Base-by-base conservation (phyloP, 768 basidiomycete genomes). In the Rossbeevera mucosa region DNA sequence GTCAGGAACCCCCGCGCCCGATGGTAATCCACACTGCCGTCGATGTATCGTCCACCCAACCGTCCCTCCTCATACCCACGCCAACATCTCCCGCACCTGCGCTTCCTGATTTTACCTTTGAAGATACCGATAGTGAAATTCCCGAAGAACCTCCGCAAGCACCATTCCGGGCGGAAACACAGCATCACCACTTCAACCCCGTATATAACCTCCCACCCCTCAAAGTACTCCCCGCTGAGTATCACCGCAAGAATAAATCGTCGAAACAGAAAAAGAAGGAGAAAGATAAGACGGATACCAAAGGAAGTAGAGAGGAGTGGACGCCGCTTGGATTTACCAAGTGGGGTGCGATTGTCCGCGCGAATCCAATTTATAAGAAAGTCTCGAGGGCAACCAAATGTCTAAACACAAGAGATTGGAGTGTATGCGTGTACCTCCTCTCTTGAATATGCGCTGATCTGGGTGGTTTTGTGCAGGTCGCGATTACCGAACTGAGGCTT, bases 401-500 rank as follows among this genome's bases (percentile, higher is more conserved):
- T 56, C 60, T 94, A 54, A 90, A 75, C 49, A 88, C 86, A 9
- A 78, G 79, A 33, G 90, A 94, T 53, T 94, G 91, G 91, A 76
- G 77, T 69, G 91, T 91, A 74, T 60, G 87, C 51, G 80, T 53
- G 14, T 29, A 54, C 28, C 13, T 20, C 46, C 43, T 44, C 20
- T 18, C 20, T 48, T 25, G 47, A 21, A 29, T 5, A 16, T 24
- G 42, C 18, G 18, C 49, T 53, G 54, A 52, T 2, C 22, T 11
- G 2, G 22, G 7, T 2, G 26, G 45, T 16, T 55, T 45, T 50
- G 57, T 58, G 50, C 61, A 91, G 88, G 77, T 92, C 43, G 91
- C 90, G 1, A 82, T 88, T 65, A 74, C 78, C 16, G 94, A 97
- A 64, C 64, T 95, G 52, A 78, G 85, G 54, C 76, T 94, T 29